Conservation (phyloP, 345 rosid genomes). For the Noccaea bulbosa region DNA sequence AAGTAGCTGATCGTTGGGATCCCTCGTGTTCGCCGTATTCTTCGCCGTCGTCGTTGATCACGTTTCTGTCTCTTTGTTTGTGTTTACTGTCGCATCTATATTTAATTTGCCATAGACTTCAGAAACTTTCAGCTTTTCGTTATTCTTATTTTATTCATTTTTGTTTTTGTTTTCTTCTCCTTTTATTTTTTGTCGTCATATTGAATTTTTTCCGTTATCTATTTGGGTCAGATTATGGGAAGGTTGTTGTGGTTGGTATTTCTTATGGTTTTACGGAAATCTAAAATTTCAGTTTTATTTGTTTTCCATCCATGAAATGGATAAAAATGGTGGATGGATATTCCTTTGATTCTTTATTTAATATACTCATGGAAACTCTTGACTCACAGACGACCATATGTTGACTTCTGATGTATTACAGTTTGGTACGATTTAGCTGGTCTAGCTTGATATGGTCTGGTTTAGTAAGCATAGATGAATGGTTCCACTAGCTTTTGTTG, state of each 20-base stretch:
- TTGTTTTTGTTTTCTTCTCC: constrained; percentile 15
- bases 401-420: constrained; percentile 19
- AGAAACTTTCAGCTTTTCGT: constrained; percentile 21
- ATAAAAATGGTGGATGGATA: constrained; percentile 21
- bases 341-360: constrained; percentile 42
- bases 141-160: neutral
- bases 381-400: constrained; percentile 24
- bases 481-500: constrained; percentile 11
- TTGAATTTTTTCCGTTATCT: constrained; percentile 22
- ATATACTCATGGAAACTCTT: constrained; percentile 31
- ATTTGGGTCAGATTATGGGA: constrained; percentile 42
- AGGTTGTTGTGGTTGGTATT: constrained; percentile 42
- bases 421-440: constrained; percentile 10
- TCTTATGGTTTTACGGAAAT: constrained; percentile 21
- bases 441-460: constrained; percentile 14
- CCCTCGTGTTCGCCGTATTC: constrained; percentile 29
- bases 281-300: constrained; percentile 2
- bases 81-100: constrained; percentile 37
- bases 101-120: constrained; percentile 33
- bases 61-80: constrained; percentile 40
- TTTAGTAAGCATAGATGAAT: constrained; percentile 17
- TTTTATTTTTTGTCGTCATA: constrained; percentile 18
- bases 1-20: neutral
- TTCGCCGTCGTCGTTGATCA: constrained; percentile 31
- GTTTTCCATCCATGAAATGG: constrained; percentile 12